Base-by-base conservation (phyloP, 108 stramenopile species). In the Skeletonema menzelii region DNA sequence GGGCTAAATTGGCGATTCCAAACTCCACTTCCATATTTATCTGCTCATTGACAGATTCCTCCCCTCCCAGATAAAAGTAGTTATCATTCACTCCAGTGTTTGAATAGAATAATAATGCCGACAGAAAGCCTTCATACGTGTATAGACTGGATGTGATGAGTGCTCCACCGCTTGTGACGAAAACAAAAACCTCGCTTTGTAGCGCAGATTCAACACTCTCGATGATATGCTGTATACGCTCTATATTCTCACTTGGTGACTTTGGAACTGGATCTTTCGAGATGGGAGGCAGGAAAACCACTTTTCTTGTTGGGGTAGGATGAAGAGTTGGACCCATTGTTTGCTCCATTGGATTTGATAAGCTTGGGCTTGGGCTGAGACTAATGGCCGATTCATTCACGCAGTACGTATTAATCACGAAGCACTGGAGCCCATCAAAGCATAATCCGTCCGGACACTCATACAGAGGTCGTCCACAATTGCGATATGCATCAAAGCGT, bases 1-100 rank as follows among this genome's bases (percentile, higher is more conserved):
- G 31, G 4, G 70, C 70, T 10, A 71, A 24, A 32, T 71, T 71
- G 20, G 49, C 70, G 60, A 71, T 59, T 19, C 70, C 70, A 27
- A n/a, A 11, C 27, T 71, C 46, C 27, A 71, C 61, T 53, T 38
- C 58, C 4, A 62, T 17, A 20, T 35, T 34, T 14, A 3, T 30
- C 19, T 15, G 8, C 15, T 62, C 61, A 15, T 11, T 7, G 13
- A 3, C 17, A 20, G 15, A 17, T 32, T 61, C 17, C 12, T 62
- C 47, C 27, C 61, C 60, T 26, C 70, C 70, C 15, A 71, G 8
- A 53, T 62, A 71, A 38, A 71, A 71, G 22, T 34, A 62, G 28
- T 60, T 59, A 2, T 32, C 60, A 27, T 49, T 30, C 11, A 71
- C 32, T 4, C 70, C 70, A 1, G 24, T 4, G 14, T 44, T 62